Conservation (phyloP, 1,284 basidiomycete species). For the Moniliophthora roreri region DNA sequence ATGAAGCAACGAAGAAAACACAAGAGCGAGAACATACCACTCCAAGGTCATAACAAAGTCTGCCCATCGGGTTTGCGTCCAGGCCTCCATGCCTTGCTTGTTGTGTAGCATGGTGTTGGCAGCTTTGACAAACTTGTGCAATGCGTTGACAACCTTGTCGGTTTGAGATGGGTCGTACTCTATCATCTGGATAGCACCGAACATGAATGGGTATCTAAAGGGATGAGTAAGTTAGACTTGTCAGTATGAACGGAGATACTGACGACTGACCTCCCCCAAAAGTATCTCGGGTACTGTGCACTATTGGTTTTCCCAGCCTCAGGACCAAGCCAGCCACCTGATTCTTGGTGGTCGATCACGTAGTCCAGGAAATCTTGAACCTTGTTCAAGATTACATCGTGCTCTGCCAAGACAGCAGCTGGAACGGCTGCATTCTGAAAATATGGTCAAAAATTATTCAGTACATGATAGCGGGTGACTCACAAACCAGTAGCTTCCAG, state of each 20-base stretch:
- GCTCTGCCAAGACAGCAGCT: slow-evolving; percentile 46
- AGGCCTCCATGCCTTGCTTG: slow-evolving; percentile 48
- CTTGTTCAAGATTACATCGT: slow-evolving; percentile 44
- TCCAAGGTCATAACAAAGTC: slow-evolving; percentile 54
- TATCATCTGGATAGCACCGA: slow-evolving; percentile 54
- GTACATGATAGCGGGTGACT: not conserved
- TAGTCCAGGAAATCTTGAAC: slow-evolving; percentile 55
- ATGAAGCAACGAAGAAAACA: no score
- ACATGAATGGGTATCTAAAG: slow-evolving; percentile 51
- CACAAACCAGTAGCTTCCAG: slow-evolving; percentile 5
- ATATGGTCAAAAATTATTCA: not conserved
- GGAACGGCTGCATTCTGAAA: slow-evolving; percentile 56
- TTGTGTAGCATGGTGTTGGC: slow-evolving; percentile 55
- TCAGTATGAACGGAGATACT: not conserved
- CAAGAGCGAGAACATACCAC: slow-evolving; percentile 34
- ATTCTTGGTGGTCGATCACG: slow-evolving; percentile 53
- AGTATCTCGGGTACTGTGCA: slow-evolving; percentile 50
- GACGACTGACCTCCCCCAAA: slow-evolving; percentile 51
- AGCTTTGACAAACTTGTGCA: slow-evolving; percentile 50
- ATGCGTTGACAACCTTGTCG: slow-evolving; percentile 40
- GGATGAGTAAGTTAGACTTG: not conserved
- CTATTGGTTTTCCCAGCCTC: slow-evolving; percentile 36
- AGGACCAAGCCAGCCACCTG: slow-evolving; percentile 57
- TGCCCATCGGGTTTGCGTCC: slow-evolving; percentile 56
- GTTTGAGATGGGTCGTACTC: slow-evolving; percentile 45